These are phyloP conservation scores for Pyracantha coccinea DNA, from an alignment of 331 rosid genomes.

Conservation along the genomic window DNA sequence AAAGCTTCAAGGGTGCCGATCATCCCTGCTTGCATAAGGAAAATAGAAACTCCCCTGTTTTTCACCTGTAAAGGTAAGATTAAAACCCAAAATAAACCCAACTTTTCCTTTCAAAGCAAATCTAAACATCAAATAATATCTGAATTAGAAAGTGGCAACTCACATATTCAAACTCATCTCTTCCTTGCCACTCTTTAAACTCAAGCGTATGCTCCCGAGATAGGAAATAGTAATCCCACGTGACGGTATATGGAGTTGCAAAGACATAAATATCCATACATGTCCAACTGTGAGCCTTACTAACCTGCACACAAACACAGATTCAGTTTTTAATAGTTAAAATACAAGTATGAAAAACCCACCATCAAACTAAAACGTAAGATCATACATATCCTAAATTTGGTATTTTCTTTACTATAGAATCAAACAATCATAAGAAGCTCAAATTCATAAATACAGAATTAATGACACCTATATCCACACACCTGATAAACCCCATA, in stretches of 20 bases:
- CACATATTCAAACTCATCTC: constrained; percentile 81
- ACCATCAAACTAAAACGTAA: no score
- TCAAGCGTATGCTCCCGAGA: constrained; percentile 80
- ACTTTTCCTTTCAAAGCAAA: background rate
- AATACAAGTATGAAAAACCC: no score
- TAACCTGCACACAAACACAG: constrained; percentile 42
- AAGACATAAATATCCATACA: constrained; percentile 79
- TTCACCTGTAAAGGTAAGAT: constrained; percentile 54
- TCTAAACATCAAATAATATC: background rate
- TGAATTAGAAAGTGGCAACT: constrained; percentile 27
- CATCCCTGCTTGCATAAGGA: constrained; percentile 92
- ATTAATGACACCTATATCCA: background rate
- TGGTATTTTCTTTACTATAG: background rate
- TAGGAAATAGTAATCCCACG: constrained; percentile 81
- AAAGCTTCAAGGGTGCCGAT: constrained; percentile 81
- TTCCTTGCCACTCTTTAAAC: constrained; percentile 67
- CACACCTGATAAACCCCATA: background rate
- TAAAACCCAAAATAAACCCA: constrained; percentile 10
- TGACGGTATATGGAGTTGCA: constrained; percentile 78
- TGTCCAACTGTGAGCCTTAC: constrained; percentile 78
- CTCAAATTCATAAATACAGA: background rate
- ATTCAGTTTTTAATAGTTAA: background rate
- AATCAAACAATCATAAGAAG: background rate
- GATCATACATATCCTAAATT: no score
- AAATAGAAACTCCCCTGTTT: constrained; percentile 73